A percentile compares a stretch with the other conserved stretches of the same genome.
phyloP scores from a whole-genome alignment of 169 alveolate species.

The Besnoitia besnoiti region DNA sequence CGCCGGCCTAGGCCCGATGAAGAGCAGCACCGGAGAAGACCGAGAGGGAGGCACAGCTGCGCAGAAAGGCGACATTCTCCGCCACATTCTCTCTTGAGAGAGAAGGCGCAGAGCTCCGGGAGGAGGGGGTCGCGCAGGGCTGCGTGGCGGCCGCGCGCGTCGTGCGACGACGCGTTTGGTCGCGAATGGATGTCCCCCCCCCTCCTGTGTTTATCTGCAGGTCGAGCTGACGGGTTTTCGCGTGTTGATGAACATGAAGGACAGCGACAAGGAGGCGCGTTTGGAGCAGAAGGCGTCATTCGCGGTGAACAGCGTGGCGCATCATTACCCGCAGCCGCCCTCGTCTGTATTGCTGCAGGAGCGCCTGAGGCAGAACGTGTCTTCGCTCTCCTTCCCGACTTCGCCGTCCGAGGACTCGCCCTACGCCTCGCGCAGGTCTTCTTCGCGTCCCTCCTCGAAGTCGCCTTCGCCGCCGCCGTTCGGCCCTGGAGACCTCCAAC shows the following conservation, averaged over 20 bases:
- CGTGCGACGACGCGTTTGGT: neutral
- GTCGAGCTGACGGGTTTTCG: slow-evolving; percentile 66
- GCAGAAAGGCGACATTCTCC: too few relatives aligned
- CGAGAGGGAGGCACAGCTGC: too few relatives aligned
- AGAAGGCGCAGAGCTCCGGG: neutral
- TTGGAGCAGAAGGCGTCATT: slow-evolving; percentile 40
- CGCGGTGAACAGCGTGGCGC: slow-evolving; percentile 26
- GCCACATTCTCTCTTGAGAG: too few relatives aligned
- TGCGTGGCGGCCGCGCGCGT: too few relatives aligned
- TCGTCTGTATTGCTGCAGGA: neutral
- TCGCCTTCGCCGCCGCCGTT: neutral
- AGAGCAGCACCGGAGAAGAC: too few relatives aligned
- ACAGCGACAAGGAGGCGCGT: slow-evolving; percentile 51
- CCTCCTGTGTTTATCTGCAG: slow-evolving; percentile 4
- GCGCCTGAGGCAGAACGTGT: neutral
- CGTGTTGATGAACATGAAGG: slow-evolving; percentile 50
- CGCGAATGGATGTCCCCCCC: neutral
- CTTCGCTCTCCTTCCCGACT: neutral
- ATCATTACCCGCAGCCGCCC: slow-evolving; percentile 18
- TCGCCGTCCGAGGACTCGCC: neutral
- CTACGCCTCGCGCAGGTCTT: neutral
- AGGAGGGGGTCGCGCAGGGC: too few relatives aligned
- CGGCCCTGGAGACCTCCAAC: neutral
- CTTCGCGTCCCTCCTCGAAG: neutral
- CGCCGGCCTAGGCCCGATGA: too few relatives aligned